A percentile compares a stretch with the other conserved stretches of the same genome.
These are phyloP conservation scores for Entelexis paramagnoliae DNA, from an alignment of 1,139 yeast species.

Conservation along the genomic window DNA sequence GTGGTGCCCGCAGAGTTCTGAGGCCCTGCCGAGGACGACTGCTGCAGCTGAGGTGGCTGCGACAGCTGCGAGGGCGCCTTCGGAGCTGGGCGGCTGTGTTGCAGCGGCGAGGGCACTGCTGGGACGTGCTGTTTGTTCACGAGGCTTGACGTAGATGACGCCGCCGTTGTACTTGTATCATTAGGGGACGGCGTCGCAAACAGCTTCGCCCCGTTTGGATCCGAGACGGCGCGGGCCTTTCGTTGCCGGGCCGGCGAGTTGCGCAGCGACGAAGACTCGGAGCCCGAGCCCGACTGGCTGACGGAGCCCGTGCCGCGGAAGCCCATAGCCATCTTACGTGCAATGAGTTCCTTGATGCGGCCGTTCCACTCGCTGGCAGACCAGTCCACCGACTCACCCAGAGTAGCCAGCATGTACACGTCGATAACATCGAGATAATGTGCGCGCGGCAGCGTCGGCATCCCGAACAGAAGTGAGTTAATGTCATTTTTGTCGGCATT, in stretches of 20 bases:
- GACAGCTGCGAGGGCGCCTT: slow-evolving; percentile 7
- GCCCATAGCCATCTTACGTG: slow-evolving; percentile 56
- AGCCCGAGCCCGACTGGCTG: slow-evolving; percentile 2
- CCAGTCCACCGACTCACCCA: slow-evolving; percentile 46
- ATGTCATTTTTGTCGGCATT: slow-evolving; percentile 81
- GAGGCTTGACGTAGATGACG: slow-evolving; percentile 4
- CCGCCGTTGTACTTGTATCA: slow-evolving; percentile 7
- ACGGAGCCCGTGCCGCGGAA: slow-evolving; percentile 67
- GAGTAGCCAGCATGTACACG: slow-evolving; percentile 36
- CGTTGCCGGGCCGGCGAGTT: background rate
- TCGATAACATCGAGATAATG: slow-evolving; percentile 66
- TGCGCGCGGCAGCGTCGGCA: slow-evolving; percentile 81
- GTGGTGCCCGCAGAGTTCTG: background rate
- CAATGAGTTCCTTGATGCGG: slow-evolving; percentile 53
- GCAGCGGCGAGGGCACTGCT: slow-evolving; percentile 11
- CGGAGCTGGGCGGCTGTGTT: slow-evolving; percentile 19
- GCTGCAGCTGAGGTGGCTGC: slow-evolving; percentile 2
- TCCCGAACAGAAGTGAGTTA: slow-evolving; percentile 71
- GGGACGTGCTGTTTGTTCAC: slow-evolving; percentile 11
- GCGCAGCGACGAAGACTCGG: slow-evolving; percentile 5
- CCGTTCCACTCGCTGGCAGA: slow-evolving; percentile 56
- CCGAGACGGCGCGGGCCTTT: slow-evolving; percentile 18
- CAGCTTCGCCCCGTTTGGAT: slow-evolving; percentile 16
- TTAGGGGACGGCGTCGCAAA: slow-evolving; percentile 2
- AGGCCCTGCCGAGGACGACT: background rate